Base-by-base conservation (phyloP, 371 early-diverging fungal species). In the Dichotomocladium elegans region DNA sequence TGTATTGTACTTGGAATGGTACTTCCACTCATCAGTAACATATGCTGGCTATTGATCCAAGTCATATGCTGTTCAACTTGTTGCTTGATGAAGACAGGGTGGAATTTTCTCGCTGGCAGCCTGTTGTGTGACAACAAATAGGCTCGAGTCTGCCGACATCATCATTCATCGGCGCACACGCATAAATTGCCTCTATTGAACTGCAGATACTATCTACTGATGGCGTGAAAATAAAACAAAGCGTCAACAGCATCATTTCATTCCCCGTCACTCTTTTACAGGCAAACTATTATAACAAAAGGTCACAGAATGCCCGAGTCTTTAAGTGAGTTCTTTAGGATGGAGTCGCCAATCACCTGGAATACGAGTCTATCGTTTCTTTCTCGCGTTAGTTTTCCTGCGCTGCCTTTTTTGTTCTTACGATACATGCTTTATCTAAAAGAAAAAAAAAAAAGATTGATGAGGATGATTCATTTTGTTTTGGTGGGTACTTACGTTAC, bases 401-500 rank as follows among this genome's bases (percentile, higher is more conserved):
- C n/a, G n/a, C n/a, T n/a, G n/a, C n/a, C n/a, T n/a, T n/a, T n/a
- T n/a, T n/a, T n/a, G n/a, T n/a, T n/a, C n/a, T n/a, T n/a, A n/a
- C 4, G 21, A 47, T 26, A 31, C 49, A 24, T 48, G 35, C 49
- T 33, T 48, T 33, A 48, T 34, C 49, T 48, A 48, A 22, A 15
- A 43, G 25, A 43, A 45, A 26, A 19, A 25, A 25, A 25, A 44
- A 44, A 5, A 28, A 45, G 29, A 21, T 22, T 27, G 19, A 21
- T 24, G 24, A 43, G 3, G 11, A 11, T 44, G 10, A 27, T 21
- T 22, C 25, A 6, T 3, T 4, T 11, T n/a, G 14, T 47, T 47
- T 33, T 15, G 5, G 10, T 19, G 12, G 8, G 47, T 15, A 54
- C 67, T 63, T 68, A 87, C 83, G 59, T 84, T 85, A 40, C 75